A percentile compares a stretch with the other conserved stretches of the same genome.
These are phyloP conservation scores for Trypanosoma melophagium DNA, from an alignment of 208 protist species.

Conservation along the genomic window DNA sequence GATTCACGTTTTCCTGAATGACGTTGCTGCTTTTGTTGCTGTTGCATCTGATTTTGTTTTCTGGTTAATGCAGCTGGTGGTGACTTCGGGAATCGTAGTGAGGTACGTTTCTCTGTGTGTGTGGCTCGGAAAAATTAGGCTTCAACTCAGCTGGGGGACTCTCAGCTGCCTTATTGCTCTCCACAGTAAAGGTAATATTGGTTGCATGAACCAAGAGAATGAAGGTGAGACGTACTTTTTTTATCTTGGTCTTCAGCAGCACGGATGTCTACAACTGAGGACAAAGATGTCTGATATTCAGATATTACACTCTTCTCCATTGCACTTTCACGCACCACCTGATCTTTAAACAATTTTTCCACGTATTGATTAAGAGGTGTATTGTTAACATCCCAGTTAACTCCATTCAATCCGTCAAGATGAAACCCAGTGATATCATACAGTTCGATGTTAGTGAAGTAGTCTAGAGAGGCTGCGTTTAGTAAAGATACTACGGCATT, in stretches of 20 bases:
- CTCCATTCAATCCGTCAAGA: slow-evolving; percentile 21
- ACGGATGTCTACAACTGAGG: not conserved
- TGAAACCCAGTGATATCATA: slow-evolving; percentile 27
- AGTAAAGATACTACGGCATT: slow-evolving; percentile 21
- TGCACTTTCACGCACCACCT: not conserved
- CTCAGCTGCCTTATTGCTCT: not conserved
- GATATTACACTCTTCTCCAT: not conserved
- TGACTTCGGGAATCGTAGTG: too few relatives aligned
- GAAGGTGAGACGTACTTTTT: slow-evolving; percentile 25
- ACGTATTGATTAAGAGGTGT: slow-evolving; percentile 19
- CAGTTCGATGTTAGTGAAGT: slow-evolving; percentile 31
- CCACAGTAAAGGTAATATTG: slow-evolving; percentile 22
- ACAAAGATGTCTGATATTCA: not conserved
- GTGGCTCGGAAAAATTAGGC: too few relatives aligned
- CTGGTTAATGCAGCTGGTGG: too few relatives aligned
- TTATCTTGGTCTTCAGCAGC: not conserved
- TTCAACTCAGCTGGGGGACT: not conserved
- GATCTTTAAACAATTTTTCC: slow-evolving; percentile 9
- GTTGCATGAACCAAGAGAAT: slow-evolving; percentile 24
- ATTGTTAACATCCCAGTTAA: slow-evolving; percentile 23
- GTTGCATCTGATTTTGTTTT: too few relatives aligned
- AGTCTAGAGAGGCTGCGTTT: slow-evolving; percentile 23
- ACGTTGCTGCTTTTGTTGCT: not conserved
- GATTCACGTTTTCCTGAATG: slow-evolving; percentile 3
- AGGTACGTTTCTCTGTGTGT: too few relatives aligned